Evolutionary conservation across 2,329 filamentous ascomycete genomes (phyloP).

Genomic region (Sarocladiaceae sp.): DNA sequence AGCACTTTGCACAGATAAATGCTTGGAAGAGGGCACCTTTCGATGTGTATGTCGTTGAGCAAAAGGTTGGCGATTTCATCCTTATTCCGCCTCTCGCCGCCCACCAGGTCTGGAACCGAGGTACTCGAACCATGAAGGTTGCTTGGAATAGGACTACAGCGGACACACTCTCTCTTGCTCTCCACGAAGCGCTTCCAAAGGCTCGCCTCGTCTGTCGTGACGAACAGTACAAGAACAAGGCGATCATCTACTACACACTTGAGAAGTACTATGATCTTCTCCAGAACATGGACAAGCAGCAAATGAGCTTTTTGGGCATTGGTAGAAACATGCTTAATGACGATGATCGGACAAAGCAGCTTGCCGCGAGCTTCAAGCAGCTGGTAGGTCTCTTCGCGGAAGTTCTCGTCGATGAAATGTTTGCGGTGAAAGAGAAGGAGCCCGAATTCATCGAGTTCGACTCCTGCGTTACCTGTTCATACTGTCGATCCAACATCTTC

Average conservation of each 20-base stretch:
- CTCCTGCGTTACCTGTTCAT: conserved; percentile 90
- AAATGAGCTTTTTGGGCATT: conserved; percentile 43
- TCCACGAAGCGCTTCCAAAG: conserved; percentile 83
- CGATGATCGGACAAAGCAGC: conserved; percentile 53
- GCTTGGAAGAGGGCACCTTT: conserved; percentile 96
- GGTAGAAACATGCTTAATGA: conserved; percentile 39
- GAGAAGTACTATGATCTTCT: conserved; percentile 70
- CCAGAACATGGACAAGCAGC: conserved; percentile 45
- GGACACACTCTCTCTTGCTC: conserved; percentile 81
- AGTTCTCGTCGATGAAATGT: conserved; percentile 82
- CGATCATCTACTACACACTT: conserved; percentile 85
- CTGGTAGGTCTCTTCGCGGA: conserved; percentile 75
- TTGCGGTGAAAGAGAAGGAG: conserved; percentile 65
- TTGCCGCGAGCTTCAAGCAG: conserved; percentile 78
- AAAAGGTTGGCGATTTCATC: conserved; percentile 86
- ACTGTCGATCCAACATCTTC: conserved; percentile 94
- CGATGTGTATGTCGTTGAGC: conserved; percentile 87
- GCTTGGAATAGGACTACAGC: conserved; percentile 96
- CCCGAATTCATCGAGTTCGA: conserved; percentile 79
- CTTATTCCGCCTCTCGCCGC: conserved; percentile 88
- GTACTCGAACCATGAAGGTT: conserved; percentile 93
- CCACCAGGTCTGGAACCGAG: conserved; percentile 97
- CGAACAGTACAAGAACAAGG: conserved; percentile 98
- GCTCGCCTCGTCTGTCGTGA: conserved; percentile 90
- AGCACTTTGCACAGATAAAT: conserved; percentile 92